These are phyloP conservation scores for Oxalis stricta DNA, from an alignment of 441 rosid genomes.

Conservation along the genomic window DNA sequence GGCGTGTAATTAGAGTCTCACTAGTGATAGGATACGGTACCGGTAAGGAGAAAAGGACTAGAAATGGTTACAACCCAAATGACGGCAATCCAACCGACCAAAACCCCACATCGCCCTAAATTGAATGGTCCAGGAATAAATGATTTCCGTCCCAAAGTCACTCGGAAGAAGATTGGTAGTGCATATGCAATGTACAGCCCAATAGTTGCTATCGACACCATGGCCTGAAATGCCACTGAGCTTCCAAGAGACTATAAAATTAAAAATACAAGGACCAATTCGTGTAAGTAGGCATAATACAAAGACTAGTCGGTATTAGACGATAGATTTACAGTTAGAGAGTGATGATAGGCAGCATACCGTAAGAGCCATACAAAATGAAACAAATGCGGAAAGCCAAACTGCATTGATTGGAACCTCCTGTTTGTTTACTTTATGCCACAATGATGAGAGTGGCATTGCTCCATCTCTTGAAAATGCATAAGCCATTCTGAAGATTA, in stretches of 20 bases:
- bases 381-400: conserved; percentile 64
- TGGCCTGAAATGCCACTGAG: conserved; percentile 82
- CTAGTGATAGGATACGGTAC: conserved; percentile 70
- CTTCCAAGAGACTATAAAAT: conserved; percentile 82
- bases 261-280: background rate
- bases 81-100: conserved; percentile 81
- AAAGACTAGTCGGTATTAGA: too few species aligned
- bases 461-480: conserved; percentile 99
- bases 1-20: conserved; percentile 93
- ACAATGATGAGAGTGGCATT: conserved; percentile 68
- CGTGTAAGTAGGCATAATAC: too few species aligned
- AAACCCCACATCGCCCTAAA: conserved; percentile 49
- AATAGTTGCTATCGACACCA: conserved; percentile 93
- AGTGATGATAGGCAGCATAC: conserved; percentile 25
- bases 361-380: conserved; percentile 93
- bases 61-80: conserved; percentile 82
- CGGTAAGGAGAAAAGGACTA: conserved; percentile 81
- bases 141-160: conserved; percentile 63
- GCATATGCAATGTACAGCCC: conserved; percentile 95
- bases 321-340: background rate
- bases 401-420: conserved; percentile 88
- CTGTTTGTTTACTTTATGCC: conserved; percentile 86
- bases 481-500: conserved; percentile 69
- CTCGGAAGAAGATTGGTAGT: conserved; percentile 70
- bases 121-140: conserved; percentile 73